A percentile compares a stretch with the other conserved stretches of the same genome.
Evolutionary conservation across 345 rosid genomes (phyloP).

Genomic region (Eucalyptus victrix): DNA sequence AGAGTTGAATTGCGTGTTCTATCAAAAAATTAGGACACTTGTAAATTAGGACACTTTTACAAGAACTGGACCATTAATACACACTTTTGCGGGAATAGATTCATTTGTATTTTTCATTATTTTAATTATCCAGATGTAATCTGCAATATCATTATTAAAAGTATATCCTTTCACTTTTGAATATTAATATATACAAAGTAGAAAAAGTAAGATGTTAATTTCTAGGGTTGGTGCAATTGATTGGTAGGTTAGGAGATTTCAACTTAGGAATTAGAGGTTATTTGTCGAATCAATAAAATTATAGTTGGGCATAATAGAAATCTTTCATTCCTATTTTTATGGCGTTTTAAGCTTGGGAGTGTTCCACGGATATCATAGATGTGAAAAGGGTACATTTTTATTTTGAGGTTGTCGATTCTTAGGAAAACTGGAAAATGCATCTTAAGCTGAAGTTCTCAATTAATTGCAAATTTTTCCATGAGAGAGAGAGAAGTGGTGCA

Average conservation of each 20-base stretch:
- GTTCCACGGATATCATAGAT: fast-evolving
- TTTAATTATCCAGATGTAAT: neutral
- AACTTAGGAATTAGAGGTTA: fast-evolving
- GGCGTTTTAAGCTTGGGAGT: fast-evolving
- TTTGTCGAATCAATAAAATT: neutral
- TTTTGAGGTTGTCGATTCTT: too few species aligned
- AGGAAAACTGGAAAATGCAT: too few species aligned
- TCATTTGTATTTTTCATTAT: neutral
- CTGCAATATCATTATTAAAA: neutral
- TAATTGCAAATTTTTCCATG: too few species aligned
- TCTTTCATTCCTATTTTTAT: neutral
- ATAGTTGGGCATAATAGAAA: neutral
- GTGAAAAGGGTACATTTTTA: too few species aligned
- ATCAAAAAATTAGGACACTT: neutral
- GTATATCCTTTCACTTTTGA: neutral
- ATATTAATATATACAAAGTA: neutral
- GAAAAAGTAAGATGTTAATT: neutral
- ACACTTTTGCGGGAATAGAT: fast-evolving
- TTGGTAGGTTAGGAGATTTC: neutral
- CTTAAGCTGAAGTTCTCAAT: fast-evolving
- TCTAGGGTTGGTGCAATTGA: neutral
- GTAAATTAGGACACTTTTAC: neutral
- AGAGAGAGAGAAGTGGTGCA: too few species aligned
- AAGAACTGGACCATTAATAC: neutral
- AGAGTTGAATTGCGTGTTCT: fast-evolving